These are phyloP conservation scores for Tricholoma sp. DNA, from an alignment of 768 basidiomycete species.

Conservation along the genomic window DNA sequence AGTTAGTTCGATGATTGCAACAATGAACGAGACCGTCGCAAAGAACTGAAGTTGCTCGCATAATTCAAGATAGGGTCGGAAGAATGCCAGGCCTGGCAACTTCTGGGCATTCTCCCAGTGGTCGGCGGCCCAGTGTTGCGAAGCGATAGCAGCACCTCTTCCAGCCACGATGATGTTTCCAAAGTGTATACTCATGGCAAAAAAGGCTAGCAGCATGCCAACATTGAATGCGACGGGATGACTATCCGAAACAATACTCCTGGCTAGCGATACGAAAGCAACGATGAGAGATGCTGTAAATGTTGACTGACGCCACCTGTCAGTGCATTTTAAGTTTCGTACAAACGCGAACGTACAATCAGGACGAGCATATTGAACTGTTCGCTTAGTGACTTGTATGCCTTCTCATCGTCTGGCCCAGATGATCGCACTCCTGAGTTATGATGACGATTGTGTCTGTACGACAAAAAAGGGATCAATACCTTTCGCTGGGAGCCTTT, in stretches of 20 bases:
- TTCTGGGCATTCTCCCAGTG: background rate
- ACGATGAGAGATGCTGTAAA: constrained; percentile 25
- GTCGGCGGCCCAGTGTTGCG: constrained; percentile 12
- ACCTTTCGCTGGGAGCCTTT: background rate
- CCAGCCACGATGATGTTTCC: constrained; percentile 27
- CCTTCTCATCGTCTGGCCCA: constrained; percentile 4
- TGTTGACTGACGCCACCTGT: constrained; percentile 19
- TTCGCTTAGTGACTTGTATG: constrained; percentile 14
- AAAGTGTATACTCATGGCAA: constrained; percentile 25
- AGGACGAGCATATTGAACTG: constrained; percentile 26
- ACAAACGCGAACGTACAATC: constrained; percentile 15
- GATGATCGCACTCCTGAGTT: background rate
- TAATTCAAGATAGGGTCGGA: constrained; percentile 21
- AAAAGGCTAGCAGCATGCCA: constrained; percentile 26
- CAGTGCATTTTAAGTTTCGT: background rate
- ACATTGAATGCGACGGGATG: constrained; percentile 21
- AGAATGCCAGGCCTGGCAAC: constrained; percentile 15
- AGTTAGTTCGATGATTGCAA: constrained; percentile 20
- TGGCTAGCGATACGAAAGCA: constrained; percentile 20
- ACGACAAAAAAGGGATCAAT: background rate
- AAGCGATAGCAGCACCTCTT: constrained; percentile 20
- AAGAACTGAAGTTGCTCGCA: constrained; percentile 29
- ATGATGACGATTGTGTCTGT: background rate
- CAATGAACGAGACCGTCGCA: constrained; percentile 21
- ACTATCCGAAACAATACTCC: constrained; percentile 14